Evolutionary conservation across 2,329 filamentous ascomycete genomes (phyloP).

Genomic region (Aspergillus candidus): DNA sequence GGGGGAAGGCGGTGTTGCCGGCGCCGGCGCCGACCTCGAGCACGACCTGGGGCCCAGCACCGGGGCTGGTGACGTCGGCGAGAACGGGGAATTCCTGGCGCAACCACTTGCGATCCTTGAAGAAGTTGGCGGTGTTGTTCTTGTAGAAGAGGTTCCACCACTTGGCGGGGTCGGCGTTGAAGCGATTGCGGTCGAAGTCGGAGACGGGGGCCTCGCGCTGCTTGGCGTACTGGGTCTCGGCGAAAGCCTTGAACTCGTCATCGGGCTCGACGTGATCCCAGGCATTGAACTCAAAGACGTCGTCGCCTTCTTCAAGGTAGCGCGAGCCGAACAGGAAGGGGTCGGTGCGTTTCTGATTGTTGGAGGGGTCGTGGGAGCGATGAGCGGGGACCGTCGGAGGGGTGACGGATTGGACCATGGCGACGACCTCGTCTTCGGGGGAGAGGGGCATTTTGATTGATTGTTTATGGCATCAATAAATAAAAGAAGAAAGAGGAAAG

Average conservation of each 20-base stretch:
- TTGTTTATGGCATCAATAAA: too few species aligned
- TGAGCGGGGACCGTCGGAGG: conserved; percentile 49
- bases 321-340: conserved; percentile 95
- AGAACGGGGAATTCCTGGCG: conserved; percentile 91
- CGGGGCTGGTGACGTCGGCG: conserved; percentile 64
- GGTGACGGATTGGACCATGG: conserved; percentile 41
- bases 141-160: conserved; percentile 99
- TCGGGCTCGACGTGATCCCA: conserved; percentile 98
- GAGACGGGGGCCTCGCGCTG: conserved; percentile 83
- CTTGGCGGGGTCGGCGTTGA: conserved; percentile 83
- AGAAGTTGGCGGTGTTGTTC: conserved; percentile 95
- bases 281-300: conserved; percentile 96
- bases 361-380: conserved; percentile 61
- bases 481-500: too few species aligned
- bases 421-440: conserved; percentile 24
- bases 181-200: conserved; percentile 85
- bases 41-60: conserved; percentile 63
- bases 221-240: conserved; percentile 73
- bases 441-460: conserved; percentile 3
- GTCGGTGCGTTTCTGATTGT: conserved; percentile 79
- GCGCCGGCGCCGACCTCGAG: conserved; percentile 93
- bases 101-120: conserved; percentile 97
- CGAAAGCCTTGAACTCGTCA: conserved; percentile 77
- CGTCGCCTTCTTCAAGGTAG: conserved; percentile 72
- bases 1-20: conserved; percentile 92